A percentile compares a stretch with the other conserved stretches of the same genome.
Conservation (phyloP, 2,329 filamentous ascomycete species). For the Clonostachys byssicola region DNA sequence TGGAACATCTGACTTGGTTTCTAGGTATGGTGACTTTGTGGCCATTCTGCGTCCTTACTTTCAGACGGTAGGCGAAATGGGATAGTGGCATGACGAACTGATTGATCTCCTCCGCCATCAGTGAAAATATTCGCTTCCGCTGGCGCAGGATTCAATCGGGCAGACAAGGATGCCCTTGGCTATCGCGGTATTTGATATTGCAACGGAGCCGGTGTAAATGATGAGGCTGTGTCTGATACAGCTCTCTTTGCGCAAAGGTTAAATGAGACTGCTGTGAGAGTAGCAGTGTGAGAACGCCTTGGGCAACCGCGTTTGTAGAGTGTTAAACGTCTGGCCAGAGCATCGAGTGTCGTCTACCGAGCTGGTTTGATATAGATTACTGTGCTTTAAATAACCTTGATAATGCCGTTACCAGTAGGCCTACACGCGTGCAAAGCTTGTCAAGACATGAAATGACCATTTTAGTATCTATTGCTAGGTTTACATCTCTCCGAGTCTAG, state of each 20-base stretch:
- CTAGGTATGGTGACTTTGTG: conserved; percentile 15
- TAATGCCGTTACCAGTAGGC: too few species aligned
- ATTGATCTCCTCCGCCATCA: conserved; percentile 43
- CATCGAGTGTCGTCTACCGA: too few species aligned
- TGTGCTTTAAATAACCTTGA: too few species aligned
- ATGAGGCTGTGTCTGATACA: conserved; percentile 37
- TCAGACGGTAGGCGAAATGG: conserved; percentile 59
- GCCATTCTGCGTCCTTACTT: conserved; percentile 54
- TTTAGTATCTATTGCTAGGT: too few species aligned
- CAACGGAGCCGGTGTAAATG: conserved; percentile 33
- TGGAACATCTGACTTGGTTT: not conserved
- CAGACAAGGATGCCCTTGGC: conserved; percentile 42
- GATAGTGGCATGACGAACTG: conserved; percentile 53
- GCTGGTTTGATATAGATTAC: too few species aligned
- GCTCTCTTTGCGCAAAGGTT: conserved; percentile 17
- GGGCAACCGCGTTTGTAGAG: too few species aligned
- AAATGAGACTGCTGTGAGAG: too few species aligned
- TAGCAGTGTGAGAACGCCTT: too few species aligned
- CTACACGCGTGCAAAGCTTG: too few species aligned
- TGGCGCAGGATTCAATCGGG: conserved; percentile 61
- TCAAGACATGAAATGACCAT: too few species aligned
- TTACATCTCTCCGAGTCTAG: too few species aligned
- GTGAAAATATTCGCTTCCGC: conserved; percentile 56
- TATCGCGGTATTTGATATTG: conserved; percentile 31
- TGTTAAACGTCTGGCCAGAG: too few species aligned